Percentiles rank a stretch among this genome's conserved stretches.
Evolutionary conservation across 2,329 filamentous ascomycete genomes (phyloP).

Genomic region (Cladosporium sp.): DNA sequence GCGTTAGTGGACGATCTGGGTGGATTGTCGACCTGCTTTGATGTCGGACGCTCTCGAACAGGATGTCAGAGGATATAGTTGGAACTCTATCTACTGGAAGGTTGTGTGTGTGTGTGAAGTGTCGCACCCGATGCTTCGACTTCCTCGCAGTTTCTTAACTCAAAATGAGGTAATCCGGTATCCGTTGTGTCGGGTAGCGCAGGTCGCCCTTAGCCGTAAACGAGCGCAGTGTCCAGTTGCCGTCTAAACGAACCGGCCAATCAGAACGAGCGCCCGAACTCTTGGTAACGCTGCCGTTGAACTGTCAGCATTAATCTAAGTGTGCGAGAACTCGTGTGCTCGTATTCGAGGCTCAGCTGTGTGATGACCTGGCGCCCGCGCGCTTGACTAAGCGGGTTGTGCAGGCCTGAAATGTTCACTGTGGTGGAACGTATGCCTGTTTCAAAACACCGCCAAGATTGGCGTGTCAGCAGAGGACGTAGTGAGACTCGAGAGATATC

Average conservation of each 20-base stretch:
- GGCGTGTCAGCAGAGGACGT: slow-evolving; percentile 3
- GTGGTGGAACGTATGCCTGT: slow-evolving; percentile 2
- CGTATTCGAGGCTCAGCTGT: background rate
- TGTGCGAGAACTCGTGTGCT: background rate
- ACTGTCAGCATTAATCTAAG: background rate
- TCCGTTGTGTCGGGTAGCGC: background rate
- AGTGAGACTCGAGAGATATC: background rate
- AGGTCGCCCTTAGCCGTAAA: background rate
- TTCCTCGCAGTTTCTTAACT: background rate
- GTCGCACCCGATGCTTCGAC: background rate
- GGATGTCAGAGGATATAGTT: background rate
- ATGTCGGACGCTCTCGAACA: background rate
- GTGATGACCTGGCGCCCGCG: background rate
- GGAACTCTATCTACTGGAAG: background rate
- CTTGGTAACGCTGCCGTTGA: background rate
- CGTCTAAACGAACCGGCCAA: background rate
- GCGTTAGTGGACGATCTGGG: background rate
- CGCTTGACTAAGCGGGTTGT: slow-evolving; percentile 2
- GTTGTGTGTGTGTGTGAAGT: background rate
- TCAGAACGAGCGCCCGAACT: background rate
- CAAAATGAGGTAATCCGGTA: background rate
- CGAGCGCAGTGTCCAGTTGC: background rate
- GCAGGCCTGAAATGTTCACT: background rate
- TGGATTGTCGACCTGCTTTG: no score
- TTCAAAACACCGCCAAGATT: background rate